Conservation (phyloP, 495 filamentous ascomycete species). For the Penicillium steckii region DNA sequence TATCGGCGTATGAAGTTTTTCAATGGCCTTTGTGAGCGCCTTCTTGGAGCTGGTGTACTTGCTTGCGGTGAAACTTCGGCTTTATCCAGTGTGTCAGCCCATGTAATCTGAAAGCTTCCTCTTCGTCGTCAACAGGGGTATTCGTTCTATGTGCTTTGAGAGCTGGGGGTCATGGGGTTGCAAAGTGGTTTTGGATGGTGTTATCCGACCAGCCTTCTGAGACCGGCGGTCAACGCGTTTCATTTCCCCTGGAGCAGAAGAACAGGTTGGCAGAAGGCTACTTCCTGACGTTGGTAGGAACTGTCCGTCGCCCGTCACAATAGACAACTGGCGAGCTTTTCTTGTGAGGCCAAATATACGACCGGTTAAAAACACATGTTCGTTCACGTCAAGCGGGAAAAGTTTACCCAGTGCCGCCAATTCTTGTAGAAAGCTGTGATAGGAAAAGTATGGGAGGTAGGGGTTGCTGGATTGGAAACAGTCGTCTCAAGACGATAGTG, state of each 20-base stretch:
- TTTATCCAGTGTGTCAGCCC: neutral
- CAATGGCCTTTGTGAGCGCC: constrained; percentile 3
- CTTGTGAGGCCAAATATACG: constrained; percentile 16
- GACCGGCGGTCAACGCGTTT: neutral
- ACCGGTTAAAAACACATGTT: constrained; percentile 8
- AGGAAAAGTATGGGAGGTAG: constrained; percentile 12
- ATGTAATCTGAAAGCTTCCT: neutral
- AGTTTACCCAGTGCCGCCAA: constrained; percentile 8
- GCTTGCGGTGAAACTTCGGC: neutral
- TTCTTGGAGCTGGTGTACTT: neutral
- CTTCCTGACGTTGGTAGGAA: constrained; percentile 10
- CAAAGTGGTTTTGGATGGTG: neutral
- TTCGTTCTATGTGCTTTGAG: neutral
- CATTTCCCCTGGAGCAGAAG: neutral
- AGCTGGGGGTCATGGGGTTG: neutral
- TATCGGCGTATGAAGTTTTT: constrained; percentile 4
- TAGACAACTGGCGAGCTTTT: constrained; percentile 13
- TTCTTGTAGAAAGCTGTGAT: constrained; percentile 17
- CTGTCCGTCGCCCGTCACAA: constrained; percentile 14
- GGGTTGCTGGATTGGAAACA: constrained; percentile 12
- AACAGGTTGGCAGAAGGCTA: neutral
- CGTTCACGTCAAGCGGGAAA: neutral
- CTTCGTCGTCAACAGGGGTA: neutral
- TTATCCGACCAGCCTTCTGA: neutral
- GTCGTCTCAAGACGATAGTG: constrained; percentile 14